Evolutionary conservation across 495 filamentous ascomycete genomes (phyloP), one percentile per base, ranked within the genome.

Genomic region (Margaritispora aquatica): DNA sequence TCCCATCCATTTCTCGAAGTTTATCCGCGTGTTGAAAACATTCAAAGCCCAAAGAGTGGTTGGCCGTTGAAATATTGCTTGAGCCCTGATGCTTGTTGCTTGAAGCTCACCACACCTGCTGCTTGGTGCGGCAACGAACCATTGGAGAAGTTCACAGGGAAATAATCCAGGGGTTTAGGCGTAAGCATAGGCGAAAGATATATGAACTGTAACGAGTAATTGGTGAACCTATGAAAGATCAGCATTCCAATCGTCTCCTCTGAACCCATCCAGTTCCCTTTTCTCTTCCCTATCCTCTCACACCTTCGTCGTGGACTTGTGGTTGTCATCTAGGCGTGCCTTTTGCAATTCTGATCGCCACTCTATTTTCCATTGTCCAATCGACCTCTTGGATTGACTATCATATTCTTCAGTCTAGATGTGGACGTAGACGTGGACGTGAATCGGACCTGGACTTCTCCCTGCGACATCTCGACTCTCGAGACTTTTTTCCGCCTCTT

Each of bases 1-100:
- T 41, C 53, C 11, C 26, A 21, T 26, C 20, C 47, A 24, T 20
- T 59, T 59, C 57, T 59, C 49, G 48, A 59, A 46, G 57, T 41
- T 59, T 59, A 59, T 41, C 49, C 48, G 48, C 23, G 49, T 24
- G 17, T 41, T 54, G 52, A 29, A 26, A 54, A 44, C 38, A 44
- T n/a, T 8, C 38, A 44, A 17, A 44, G 2, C 38, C 7, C 20
- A n/a, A 7, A 9, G 8, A 19, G 20, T 50, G 47, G 44, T 50
- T 11, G 10, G 21, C 20, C 26, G 47, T 19, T 5, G 3, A 50
- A 8, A 19, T 7, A 48, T n/a, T n/a, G n/a, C n/a, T n/a, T n/a
- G n/a, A n/a, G n/a, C n/a, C n/a, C n/a, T n/a, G n/a, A n/a, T n/a
- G n/a, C n/a, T n/a, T n/a, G n/a, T n/a, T n/a, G n/a, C n/a, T n/a